phyloP scores from a whole-genome alignment of 2,329 filamentous ascomycete species.

The Venturia oleaginea region DNA sequence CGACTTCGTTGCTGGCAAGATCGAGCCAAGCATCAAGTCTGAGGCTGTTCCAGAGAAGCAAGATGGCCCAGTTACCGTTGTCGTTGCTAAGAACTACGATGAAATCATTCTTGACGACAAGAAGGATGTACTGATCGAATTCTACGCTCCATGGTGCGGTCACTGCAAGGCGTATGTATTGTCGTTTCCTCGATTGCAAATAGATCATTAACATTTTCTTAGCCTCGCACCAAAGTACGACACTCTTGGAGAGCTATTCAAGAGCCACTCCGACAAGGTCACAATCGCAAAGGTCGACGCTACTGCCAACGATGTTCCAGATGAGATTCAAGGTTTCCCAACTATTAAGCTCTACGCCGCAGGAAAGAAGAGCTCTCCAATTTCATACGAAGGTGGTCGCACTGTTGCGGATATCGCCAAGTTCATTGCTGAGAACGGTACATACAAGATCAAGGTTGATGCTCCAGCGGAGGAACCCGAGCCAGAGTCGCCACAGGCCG shows the following conservation, averaged over 20 bases:
- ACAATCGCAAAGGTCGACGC: constrained; percentile 86
- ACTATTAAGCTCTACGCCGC: constrained; percentile 98
- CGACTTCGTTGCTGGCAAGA: constrained; percentile 75
- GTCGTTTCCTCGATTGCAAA: constrained; percentile 4
- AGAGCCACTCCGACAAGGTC: constrained; percentile 28
- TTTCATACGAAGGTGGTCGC: constrained; percentile 81
- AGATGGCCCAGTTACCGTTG: constrained; percentile 75
- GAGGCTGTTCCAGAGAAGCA: constrained; percentile 92
- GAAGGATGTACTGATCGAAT: constrained; percentile 97
- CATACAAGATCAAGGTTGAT: constrained; percentile 43
- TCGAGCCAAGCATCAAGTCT: constrained; percentile 96
- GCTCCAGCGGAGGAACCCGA: not conserved
- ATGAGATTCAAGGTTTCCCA: constrained; percentile 95
- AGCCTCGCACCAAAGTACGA: constrained; percentile 58
- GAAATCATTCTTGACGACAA: constrained; percentile 82
- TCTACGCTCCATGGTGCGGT: constrained; percentile 83
- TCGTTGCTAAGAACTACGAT: constrained; percentile 92
- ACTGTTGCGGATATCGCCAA: constrained; percentile 84
- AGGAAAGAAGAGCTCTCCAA: constrained; percentile 71
- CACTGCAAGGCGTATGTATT: constrained; percentile 55
- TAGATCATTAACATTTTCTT: constrained; percentile 2
- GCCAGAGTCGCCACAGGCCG: constrained; percentile 18
- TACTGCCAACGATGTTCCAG: constrained; percentile 90
- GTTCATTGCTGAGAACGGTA: constrained; percentile 94
- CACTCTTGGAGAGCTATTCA: constrained; percentile 48